phyloP scores from a whole-genome alignment of 257 asterid genomes.

The Catharanthus roseus region DNA sequence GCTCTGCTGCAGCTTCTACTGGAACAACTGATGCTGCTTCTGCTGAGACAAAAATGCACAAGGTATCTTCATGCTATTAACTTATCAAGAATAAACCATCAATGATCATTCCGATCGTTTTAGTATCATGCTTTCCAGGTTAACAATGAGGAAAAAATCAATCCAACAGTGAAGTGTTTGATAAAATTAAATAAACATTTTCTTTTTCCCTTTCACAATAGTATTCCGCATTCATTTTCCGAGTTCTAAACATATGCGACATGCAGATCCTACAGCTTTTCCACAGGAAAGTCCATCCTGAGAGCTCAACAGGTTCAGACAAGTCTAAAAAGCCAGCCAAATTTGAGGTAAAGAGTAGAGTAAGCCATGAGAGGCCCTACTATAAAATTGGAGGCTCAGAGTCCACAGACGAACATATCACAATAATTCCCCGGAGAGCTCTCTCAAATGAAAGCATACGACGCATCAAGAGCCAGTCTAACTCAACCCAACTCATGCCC shows the following conservation, averaged over 20 bases:
- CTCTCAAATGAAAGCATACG: conserved; percentile 38
- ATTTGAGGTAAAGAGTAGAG: conserved; percentile 36
- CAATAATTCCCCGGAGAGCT: conserved; percentile 49
- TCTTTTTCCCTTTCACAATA: not conserved
- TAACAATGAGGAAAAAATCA: not conserved
- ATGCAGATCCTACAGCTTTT: conserved; percentile 83
- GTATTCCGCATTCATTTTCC: not conserved
- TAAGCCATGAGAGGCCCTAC: conserved; percentile 23
- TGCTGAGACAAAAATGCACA: conserved; percentile 60
- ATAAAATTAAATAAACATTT: no score
- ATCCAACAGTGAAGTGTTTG: not conserved
- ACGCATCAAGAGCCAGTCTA: conserved; percentile 45
- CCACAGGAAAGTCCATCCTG: conserved; percentile 97
- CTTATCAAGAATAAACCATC: not conserved
- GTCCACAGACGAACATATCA: conserved; percentile 58
- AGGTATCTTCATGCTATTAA: conserved; percentile 32
- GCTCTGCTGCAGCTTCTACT: conserved; percentile 36
- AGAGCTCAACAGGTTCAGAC: conserved; percentile 33
- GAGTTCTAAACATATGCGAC: conserved; percentile 3
- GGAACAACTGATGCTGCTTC: conserved; percentile 43
- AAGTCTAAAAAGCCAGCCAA: conserved; percentile 33
- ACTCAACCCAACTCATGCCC: conserved; percentile 28
- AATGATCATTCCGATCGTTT: not conserved
- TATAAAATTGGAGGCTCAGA: conserved; percentile 30
- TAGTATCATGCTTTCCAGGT: not conserved